phyloP scores from a whole-genome alignment of 2,329 filamentous ascomycete genomes.

The Basipetospora chlamydospora region DNA sequence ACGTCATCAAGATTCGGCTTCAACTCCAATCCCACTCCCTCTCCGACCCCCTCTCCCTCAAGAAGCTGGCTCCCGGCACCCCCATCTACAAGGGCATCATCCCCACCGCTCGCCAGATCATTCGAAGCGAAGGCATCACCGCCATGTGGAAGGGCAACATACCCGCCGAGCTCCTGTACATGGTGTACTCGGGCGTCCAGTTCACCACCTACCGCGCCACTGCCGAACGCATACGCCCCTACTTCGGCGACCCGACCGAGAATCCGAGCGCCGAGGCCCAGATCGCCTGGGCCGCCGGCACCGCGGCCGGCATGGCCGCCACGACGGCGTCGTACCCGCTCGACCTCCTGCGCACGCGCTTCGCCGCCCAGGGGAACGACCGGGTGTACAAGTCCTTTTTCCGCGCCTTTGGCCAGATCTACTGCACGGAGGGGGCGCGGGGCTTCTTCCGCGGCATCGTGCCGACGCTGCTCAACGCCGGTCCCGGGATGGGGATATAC shows the following conservation, averaged over 20 bases:
- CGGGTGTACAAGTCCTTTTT: constrained; percentile 63
- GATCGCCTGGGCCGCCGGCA: constrained; percentile 71
- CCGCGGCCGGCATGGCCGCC: constrained; percentile 65
- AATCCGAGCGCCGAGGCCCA: constrained; percentile 65
- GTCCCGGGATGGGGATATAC: constrained; percentile 95
- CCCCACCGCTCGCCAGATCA: constrained; percentile 61
- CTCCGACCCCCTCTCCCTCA: constrained; percentile 54
- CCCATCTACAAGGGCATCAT: constrained; percentile 57
- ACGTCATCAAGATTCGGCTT: constrained; percentile 95
- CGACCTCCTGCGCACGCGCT: constrained; percentile 83
- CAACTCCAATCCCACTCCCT: constrained; percentile 83
- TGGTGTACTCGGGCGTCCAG: constrained; percentile 78
- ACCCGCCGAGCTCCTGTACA: constrained; percentile 85
- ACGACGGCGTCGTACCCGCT: constrained; percentile 82
- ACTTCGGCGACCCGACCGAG: constrained; percentile 29
- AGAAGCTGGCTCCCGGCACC: constrained; percentile 29
- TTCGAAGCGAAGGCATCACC: constrained; percentile 67
- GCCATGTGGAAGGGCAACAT: constrained; percentile 97
- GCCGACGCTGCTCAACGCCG: constrained; percentile 72
- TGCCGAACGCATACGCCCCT: constrained; percentile 48
- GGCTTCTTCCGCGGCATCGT: constrained; percentile 84
- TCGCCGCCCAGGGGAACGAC: constrained; percentile 80
- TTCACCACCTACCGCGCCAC: constrained; percentile 76
- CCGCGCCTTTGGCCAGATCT: constrained; percentile 58
- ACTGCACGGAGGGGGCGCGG: constrained; percentile 52